Evolutionary conservation across 306 rosid genomes (phyloP), one percentile per base, ranked within the genome.

Genomic region (Prunus dulcis): DNA sequence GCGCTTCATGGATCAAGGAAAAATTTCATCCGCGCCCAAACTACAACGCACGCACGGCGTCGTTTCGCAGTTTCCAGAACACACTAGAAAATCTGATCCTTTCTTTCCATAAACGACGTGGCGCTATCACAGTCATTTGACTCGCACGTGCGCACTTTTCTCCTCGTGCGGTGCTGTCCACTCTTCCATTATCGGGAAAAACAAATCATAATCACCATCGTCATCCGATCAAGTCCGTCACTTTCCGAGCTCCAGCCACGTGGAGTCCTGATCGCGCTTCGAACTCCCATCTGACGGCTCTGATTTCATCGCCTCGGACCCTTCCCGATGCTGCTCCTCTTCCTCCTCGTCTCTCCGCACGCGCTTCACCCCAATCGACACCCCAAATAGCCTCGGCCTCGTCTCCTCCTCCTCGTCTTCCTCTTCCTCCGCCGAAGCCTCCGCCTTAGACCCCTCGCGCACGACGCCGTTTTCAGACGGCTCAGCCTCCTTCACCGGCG

Each of bases 341-440:
- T 85, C 85, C 56, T 80, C 90, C 20, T 76, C 76, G 23, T 90
- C 88, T 17, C 77, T 85, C 74, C 96, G 86, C 72, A 47, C 72
- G 58, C 99, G 86, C 84, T 95, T 95, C 45, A 72, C 64, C 12
- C 96, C 97, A 73, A 95, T 91, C 2, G 97, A 88, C 32, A 95
- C 97, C 19, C 99, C 99, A 34, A 95, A 95, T 72, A 95, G 68
- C 75, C 82, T 89, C 15, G 93, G 96, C 63, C 82, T 79, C 69
- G 65, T 83, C 38, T 23, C 79, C 55, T 56, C 80, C 28, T 56
- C 57, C 12, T 64, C 72, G 27, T 52, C 76, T 11, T n/a, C 70
- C 17, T 45, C 67, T 4, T 17, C 83, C 9, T 57, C 64, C 7
- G 57, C 76, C 53, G 67, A 10, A 13, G 34, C 47, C 6, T 67